Evolutionary conservation across 768 basidiomycete genomes (phyloP).

Genomic region (Kwoniella dendrophila): DNA sequence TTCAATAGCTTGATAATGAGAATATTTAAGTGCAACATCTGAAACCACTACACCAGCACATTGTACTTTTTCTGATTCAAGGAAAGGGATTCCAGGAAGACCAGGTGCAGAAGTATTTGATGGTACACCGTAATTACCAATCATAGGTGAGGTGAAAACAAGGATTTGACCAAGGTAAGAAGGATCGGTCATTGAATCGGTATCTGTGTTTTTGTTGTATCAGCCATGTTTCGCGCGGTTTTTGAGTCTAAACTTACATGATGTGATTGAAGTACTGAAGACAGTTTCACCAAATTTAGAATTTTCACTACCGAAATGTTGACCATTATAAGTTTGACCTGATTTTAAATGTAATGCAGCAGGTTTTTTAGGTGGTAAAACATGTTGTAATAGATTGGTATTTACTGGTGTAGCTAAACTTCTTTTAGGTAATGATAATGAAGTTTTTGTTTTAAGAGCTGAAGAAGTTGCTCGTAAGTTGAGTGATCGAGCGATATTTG

Average conservation of each 20-base stretch:
- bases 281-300: conserved; percentile 96
- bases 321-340: conserved; percentile 87
- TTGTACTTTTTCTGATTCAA: conserved; percentile 87
- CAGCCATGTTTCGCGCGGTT: neutral
- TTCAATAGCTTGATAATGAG: conserved; percentile 91
- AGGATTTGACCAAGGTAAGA: conserved; percentile 97
- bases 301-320: conserved; percentile 82
- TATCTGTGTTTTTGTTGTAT: conserved; percentile 72
- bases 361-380: conserved; percentile 60
- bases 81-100: conserved; percentile 68
- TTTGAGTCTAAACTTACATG: conserved; percentile 66
- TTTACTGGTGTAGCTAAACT: conserved; percentile 45
- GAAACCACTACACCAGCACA: conserved; percentile 91
- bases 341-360: conserved; percentile 89
- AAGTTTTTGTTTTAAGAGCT: conserved; percentile 19
- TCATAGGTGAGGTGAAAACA: conserved; percentile 96
- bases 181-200: conserved; percentile 99
- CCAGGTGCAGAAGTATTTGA: conserved; percentile 62
- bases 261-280: conserved; percentile 98
- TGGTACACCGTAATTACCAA: conserved; percentile 98
- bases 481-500: conserved; percentile 20
- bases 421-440: conserved; percentile 31
- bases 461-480: conserved; percentile 25
- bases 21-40: conserved; percentile 91
- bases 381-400: conserved; percentile 39